Evolutionary conservation across 257 asterid genomes (phyloP), one percentile per base, ranked within the genome.

Genomic region (Lithospermum erythrorhizon): DNA sequence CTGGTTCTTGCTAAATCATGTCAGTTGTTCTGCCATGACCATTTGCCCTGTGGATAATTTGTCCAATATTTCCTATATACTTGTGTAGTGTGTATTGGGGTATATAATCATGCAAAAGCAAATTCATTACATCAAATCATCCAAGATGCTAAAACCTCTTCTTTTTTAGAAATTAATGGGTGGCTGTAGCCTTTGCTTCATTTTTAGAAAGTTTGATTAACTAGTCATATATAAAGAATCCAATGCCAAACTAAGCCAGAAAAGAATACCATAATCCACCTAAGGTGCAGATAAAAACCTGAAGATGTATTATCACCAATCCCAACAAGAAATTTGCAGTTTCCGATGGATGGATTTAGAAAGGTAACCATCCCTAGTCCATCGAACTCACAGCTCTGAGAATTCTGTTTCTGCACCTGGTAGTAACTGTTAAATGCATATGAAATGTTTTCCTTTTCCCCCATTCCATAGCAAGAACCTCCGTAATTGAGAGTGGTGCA

Each of bases 361-460:
- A 88, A 82, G 3, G 96, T 91, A 41, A 88, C 81, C 83, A 91
- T 82, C 65, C 98, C 98, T 8, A 91, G 88, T 57, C 98, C 98
- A 62, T 86, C 96, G 65, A 86, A 91, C 59, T 91, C 96, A 64
- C 95, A 91, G 77, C 95, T 87, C 70, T 18, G 53, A 1, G 81
- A 77, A 64, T 82, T 82, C 82, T 91, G 98, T 60, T 81, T 87
- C 55, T 78, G 87, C 6, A 73, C 58, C 83, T 86, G 96, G 70
- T 91, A 86, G 69, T 87, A 91, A 64, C 94, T 86, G 59, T 91
- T 91, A 59, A 91, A 91, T 41, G 98, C 98, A 59, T 91, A 91
- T 0, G 98, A 91, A 27, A 87, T 68, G 25, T 91, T 91, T 19
- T 80, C 98, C 73, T 87, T 88, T 68, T 71, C 85, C 63, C 93